A percentile compares a stretch with the other conserved stretches of the same genome.
phyloP scores from a whole-genome alignment of 169 alveolate genomes.

The Plasmodium billcollinsi region DNA sequence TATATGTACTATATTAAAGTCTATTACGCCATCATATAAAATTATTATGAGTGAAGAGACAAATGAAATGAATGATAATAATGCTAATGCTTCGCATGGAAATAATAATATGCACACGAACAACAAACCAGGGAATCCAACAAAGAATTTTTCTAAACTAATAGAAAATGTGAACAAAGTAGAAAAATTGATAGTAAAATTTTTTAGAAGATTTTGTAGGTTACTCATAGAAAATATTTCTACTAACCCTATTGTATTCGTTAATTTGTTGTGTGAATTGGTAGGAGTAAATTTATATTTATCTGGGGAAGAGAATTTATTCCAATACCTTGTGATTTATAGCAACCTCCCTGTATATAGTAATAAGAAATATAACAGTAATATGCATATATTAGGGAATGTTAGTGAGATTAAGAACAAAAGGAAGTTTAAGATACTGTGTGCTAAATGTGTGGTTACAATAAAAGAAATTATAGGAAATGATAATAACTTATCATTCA shows the following conservation, averaged over 20 bases:
- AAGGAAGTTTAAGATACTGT: background rate
- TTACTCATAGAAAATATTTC: constrained; percentile 38
- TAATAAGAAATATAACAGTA: constrained; percentile 9
- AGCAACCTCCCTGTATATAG: constrained; percentile 21
- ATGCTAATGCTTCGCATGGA: background rate
- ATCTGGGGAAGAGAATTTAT: constrained; percentile 38
- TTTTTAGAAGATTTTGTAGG: constrained; percentile 37
- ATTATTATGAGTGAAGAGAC: constrained; percentile 4
- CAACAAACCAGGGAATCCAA: background rate
- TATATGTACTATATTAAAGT: constrained; percentile 49
- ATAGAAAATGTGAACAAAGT: constrained; percentile 42
- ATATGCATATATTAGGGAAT: too few relatives aligned
- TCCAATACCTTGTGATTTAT: constrained; percentile 34
- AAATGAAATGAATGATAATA: too few relatives aligned
- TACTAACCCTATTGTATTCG: constrained; percentile 36
- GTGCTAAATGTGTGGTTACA: constrained; percentile 51
- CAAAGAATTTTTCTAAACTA: constrained; percentile 19
- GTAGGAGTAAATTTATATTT: constrained; percentile 60
- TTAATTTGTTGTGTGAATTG: constrained; percentile 69
- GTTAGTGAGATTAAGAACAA: background rate
- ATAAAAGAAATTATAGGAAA: constrained; percentile 54
- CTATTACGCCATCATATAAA: constrained; percentile 66
- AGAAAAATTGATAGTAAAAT: constrained; percentile 32
- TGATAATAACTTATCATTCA: constrained; percentile 41
- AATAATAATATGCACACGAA: background rate